Conservation (phyloP, 306 rosid genomes). For the Prosopis cineraria region DNA sequence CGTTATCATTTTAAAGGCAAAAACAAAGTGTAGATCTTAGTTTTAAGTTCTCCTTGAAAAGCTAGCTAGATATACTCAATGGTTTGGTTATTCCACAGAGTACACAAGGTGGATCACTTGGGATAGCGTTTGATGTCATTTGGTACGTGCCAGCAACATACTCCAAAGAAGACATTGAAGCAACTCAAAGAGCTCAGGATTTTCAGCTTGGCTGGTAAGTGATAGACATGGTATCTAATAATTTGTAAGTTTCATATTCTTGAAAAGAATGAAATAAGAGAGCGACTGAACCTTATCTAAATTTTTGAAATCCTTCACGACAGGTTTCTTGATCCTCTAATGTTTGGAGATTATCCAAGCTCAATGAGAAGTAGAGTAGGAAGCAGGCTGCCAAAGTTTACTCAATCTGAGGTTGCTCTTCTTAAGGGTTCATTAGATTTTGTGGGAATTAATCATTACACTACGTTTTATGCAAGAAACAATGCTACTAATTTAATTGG, state of each 20-base stretch:
- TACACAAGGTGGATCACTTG: constrained; percentile 69
- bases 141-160: constrained; percentile 80
- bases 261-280: background rate
- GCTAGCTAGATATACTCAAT: background rate
- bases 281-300: background rate
- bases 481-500: constrained; percentile 41
- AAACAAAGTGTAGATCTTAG: background rate
- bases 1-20: background rate
- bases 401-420: constrained; percentile 55
- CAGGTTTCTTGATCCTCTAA: constrained; percentile 92
- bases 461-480: constrained; percentile 66
- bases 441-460: constrained; percentile 95
- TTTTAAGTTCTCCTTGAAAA: constrained; percentile 1
- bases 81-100: constrained; percentile 41
- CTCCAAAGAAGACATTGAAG: constrained; percentile 64
- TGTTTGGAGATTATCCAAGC: constrained; percentile 85
- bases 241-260: background rate
- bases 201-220: constrained; percentile 96
- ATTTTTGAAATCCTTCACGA: constrained; percentile 8
- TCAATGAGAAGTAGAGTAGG: constrained; percentile 83
- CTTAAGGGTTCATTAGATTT: constrained; percentile 85
- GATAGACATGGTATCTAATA: background rate
- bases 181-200: constrained; percentile 87
- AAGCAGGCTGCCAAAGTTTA: constrained; percentile 68
- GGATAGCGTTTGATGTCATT: constrained; percentile 80